Evolutionary conservation across 2,329 filamentous ascomycete species (phyloP).

Genomic region (Nannizziopsis barbatae): DNA sequence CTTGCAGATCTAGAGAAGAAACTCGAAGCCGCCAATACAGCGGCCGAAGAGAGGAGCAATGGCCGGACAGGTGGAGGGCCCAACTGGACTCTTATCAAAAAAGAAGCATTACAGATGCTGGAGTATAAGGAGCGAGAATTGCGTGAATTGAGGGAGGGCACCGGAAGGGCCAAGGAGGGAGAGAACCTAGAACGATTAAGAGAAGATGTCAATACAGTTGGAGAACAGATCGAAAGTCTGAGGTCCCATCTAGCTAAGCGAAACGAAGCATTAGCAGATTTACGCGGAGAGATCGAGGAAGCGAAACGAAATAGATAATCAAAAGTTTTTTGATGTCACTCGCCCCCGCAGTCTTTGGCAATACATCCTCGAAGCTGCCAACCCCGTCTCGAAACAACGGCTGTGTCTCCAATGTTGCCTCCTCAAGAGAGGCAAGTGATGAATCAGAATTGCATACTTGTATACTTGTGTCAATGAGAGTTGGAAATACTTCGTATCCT

Average conservation of each 20-base stretch:
- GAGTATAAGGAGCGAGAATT: constrained; percentile 81
- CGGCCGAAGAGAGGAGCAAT: constrained; percentile 50
- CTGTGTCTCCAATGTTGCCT: not conserved
- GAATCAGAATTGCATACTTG: not conserved
- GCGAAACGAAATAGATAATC: constrained; percentile 46
- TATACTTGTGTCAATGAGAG: constrained; percentile 1
- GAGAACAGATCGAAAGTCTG: constrained; percentile 84
- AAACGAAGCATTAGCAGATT: constrained; percentile 61
- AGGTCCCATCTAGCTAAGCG: constrained; percentile 70
- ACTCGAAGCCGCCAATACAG: constrained; percentile 68
- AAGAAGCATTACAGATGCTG: constrained; percentile 83
- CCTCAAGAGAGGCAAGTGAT: not conserved
- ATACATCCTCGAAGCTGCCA: constrained; percentile 7
- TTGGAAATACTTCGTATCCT: not conserved
- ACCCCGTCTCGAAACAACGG: not conserved
- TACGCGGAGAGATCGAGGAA: constrained; percentile 74
- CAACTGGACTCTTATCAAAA: constrained; percentile 83
- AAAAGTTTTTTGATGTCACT: not conserved
- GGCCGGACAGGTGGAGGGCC: constrained; percentile 47
- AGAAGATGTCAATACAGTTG: constrained; percentile 82
- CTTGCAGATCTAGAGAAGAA: constrained; percentile 80
- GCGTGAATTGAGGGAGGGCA: constrained; percentile 58
- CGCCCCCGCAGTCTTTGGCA: constrained; percentile 4
- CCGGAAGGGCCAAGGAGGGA: constrained; percentile 47
- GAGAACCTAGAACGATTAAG: constrained; percentile 63